Conservation (phyloP, 1,139 yeast species). For the Magnusiomyces suaveolens region DNA sequence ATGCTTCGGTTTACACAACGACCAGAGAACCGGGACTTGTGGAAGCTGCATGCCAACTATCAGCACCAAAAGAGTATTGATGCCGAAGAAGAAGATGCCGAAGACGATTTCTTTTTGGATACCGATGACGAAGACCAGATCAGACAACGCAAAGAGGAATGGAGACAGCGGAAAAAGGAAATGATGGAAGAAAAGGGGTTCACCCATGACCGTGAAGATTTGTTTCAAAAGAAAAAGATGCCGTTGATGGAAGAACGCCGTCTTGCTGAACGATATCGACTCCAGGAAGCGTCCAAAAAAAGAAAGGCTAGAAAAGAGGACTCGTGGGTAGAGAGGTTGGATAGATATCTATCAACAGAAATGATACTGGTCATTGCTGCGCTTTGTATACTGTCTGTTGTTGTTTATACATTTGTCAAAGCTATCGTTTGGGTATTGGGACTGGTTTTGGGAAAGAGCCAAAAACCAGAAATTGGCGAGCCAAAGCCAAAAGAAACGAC, state of each 20-base stretch:
- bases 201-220: neutral
- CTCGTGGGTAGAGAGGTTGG: neutral
- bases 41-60: conserved; percentile 18
- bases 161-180: neutral
- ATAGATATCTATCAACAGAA: neutral
- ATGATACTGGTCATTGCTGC: neutral
- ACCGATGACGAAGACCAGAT: neutral
- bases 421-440: neutral
- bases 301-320: neutral
- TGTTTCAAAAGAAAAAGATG: neutral
- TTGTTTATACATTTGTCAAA: neutral
- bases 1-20: conserved; percentile 23
- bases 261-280: neutral
- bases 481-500: neutral
- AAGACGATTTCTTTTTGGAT: neutral
- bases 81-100: neutral
- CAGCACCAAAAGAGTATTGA: neutral
- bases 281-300: neutral
- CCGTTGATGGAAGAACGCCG: conserved; percentile 1
- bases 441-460: neutral
- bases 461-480: neutral
- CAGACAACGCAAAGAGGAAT: neutral
- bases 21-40: conserved; percentile 21
- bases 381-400: neutral
- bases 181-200: neutral